Conservation (phyloP, 2,329 filamentous ascomycete species). For the Nemania sp. region DNA sequence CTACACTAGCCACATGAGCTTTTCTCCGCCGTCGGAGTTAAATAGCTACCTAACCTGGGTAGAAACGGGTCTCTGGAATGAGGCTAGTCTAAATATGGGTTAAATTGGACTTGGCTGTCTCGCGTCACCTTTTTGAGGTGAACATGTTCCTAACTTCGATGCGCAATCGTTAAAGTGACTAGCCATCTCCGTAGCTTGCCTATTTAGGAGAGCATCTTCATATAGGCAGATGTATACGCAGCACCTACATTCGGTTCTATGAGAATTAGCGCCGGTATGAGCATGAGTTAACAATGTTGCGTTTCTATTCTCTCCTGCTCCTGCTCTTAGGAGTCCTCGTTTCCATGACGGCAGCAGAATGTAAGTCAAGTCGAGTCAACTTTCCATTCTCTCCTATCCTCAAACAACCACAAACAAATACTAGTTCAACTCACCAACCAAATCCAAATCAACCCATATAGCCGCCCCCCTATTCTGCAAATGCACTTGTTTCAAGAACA, state of each 20-base stretch:
- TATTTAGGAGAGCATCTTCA: not conserved
- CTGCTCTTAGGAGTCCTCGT: constrained; percentile 49
- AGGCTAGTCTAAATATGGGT: no score
- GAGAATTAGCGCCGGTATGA: not conserved
- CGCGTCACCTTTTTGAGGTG: not conserved
- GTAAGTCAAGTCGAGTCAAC: constrained; percentile 51
- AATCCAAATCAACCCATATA: constrained; percentile 51
- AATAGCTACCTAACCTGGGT: not conserved
- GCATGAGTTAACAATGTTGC: constrained; percentile 43
- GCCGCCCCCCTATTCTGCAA: constrained; percentile 75
- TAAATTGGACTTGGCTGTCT: constrained; percentile 23
- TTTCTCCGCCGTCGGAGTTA: constrained; percentile 1
- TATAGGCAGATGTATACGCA: not conserved
- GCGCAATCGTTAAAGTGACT: no score
- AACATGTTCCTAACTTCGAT: not conserved
- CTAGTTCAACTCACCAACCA: not conserved
- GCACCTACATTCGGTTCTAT: constrained; percentile 11
- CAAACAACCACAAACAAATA: not conserved
- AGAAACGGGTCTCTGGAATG: no score
- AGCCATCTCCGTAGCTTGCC: not conserved
- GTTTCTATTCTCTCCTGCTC: constrained; percentile 47
- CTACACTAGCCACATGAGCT: not conserved
- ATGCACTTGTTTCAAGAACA: constrained; percentile 77
- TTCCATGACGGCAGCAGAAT: constrained; percentile 54
- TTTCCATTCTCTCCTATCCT: not conserved